Evolutionary conservation across 2,329 filamentous ascomycete genomes (phyloP).

Genomic region (Orbilia oligospora): DNA sequence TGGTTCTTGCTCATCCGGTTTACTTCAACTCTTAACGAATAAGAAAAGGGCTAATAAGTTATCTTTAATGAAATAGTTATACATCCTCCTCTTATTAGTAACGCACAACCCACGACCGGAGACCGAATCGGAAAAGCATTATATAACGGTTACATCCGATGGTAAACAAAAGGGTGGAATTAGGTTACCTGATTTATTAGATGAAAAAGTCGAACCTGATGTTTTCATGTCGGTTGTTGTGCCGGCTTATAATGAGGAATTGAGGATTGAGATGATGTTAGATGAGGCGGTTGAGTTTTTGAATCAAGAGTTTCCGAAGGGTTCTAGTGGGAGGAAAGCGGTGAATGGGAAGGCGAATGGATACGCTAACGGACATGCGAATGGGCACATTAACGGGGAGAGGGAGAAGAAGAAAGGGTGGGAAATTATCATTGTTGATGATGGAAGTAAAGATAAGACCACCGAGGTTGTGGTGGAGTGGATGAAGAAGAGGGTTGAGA

Average conservation of each 20-base stretch:
- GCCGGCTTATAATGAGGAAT: constrained; percentile 94
- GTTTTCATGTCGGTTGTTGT: constrained; percentile 93
- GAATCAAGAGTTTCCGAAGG: constrained; percentile 60
- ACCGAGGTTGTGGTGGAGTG: constrained; percentile 85
- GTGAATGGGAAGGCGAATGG: constrained; percentile 13
- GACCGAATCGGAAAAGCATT: constrained; percentile 84
- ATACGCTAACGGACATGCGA: neutral
- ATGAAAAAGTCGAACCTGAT: constrained; percentile 70
- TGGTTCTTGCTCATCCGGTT: neutral
- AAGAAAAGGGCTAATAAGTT: neutral
- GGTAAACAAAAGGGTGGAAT: constrained; percentile 65
- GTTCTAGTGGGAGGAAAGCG: constrained; percentile 1
- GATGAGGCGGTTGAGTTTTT: constrained; percentile 92
- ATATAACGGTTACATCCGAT: constrained; percentile 78
- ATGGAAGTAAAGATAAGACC: constrained; percentile 87
- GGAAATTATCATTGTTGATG: constrained; percentile 92
- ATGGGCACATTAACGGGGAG: constrained; percentile 30
- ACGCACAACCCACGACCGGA: constrained; percentile 84
- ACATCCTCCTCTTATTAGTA: constrained; percentile 75
- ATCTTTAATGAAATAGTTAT: constrained; percentile 18
- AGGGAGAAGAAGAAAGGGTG: constrained; percentile 74
- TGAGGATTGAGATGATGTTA: constrained; percentile 84
- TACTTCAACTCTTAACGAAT: constrained; percentile 8
- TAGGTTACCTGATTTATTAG: constrained; percentile 67
- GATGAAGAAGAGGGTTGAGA: constrained; percentile 75